Percentiles rank a stretch among this genome's conserved stretches.
These are phyloP conservation scores for Eucalyptus globulus DNA, from an alignment of 345 rosid species.

Conservation along the genomic window DNA sequence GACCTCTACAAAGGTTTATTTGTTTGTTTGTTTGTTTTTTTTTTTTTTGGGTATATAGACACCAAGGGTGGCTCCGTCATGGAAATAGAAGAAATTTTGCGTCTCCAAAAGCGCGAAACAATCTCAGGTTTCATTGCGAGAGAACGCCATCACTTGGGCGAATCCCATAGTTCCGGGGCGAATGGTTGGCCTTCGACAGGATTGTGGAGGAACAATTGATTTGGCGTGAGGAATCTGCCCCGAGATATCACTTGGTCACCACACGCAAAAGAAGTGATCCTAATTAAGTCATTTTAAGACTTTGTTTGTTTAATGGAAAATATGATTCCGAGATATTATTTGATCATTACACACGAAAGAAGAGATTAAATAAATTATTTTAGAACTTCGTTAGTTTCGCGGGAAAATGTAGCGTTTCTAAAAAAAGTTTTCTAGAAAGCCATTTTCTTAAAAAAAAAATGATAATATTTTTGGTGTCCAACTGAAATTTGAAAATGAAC, in stretches of 20 bases:
- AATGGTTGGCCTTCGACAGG: not conserved
- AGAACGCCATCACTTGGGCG: not conserved
- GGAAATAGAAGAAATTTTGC: not conserved
- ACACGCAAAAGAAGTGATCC: not conserved
- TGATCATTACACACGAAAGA: no score
- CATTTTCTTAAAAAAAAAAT: no score
- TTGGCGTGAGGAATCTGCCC: not conserved
- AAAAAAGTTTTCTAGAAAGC: no score
- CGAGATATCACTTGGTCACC: not conserved
- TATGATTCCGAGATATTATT: no score
- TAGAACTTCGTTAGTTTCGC: fast-evolving
- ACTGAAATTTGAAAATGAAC: fast-evolving
- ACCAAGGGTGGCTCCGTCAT: not conserved
- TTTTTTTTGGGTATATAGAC: not conserved
- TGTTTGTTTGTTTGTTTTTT: no score
- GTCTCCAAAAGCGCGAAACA: not conserved
- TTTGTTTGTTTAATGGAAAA: no score
- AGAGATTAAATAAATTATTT: no score
- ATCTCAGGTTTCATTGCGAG: not conserved
- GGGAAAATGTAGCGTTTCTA: fast-evolving
- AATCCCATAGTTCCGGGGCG: not conserved
- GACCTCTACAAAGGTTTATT: not conserved
- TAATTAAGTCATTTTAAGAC: not conserved
- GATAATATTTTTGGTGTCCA: fast-evolving
- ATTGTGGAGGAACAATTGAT: not conserved